These are phyloP conservation scores for Cyathus striatus DNA, from an alignment of 768 basidiomycete species.

Conservation along the genomic window DNA sequence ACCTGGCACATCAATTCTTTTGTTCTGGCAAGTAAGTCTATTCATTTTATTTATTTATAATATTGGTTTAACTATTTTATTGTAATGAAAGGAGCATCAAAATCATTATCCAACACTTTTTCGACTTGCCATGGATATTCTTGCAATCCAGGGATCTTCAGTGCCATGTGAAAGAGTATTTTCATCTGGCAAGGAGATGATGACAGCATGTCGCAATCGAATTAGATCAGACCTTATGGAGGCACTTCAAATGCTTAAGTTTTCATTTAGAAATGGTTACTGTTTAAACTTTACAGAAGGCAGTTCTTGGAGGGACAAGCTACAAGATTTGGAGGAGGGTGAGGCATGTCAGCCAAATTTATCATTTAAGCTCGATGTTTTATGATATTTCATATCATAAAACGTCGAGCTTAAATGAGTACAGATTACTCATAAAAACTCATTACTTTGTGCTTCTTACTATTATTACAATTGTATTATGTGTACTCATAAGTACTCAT, in stretches of 20 bases:
- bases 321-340: too few species aligned
- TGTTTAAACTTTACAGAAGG: slow-evolving; percentile 19
- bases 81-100: slow-evolving; percentile 11
- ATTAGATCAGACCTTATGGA: slow-evolving; percentile 19
- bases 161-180: slow-evolving; percentile 26
- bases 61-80: background rate
- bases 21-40: slow-evolving; percentile 16
- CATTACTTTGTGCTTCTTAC: too few species aligned
- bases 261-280: slow-evolving; percentile 13
- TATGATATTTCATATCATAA: too few species aligned
- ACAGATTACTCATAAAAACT: too few species aligned
- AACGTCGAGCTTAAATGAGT: too few species aligned
- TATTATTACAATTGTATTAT: too few species aligned
- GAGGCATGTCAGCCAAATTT: too few species aligned
- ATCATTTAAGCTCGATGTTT: too few species aligned
- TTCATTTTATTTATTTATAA: background rate
- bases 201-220: slow-evolving; percentile 15
- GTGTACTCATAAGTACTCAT: too few species aligned
- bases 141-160: slow-evolving; percentile 25
- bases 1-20: slow-evolving; percentile 3
- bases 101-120: slow-evolving; percentile 18
- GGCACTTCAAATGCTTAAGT: slow-evolving; percentile 24
- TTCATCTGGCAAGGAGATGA: slow-evolving; percentile 23
- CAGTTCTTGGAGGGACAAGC: too few species aligned
- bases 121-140: slow-evolving; percentile 20